Base-by-base conservation (phyloP, 768 basidiomycete species). In the Amanita muscaria region DNA sequence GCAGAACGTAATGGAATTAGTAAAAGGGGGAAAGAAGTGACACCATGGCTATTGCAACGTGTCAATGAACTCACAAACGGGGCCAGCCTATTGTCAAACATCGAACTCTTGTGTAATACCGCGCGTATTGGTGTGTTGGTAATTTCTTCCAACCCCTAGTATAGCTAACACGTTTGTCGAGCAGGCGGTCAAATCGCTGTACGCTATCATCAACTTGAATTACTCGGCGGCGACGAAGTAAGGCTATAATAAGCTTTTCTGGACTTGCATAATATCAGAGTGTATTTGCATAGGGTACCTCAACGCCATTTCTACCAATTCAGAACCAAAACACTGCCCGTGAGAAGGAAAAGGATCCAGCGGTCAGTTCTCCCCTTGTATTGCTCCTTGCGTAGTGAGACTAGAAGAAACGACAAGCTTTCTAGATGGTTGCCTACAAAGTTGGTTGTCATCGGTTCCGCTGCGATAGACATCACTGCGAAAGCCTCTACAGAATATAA, bases 11-110 rank as follows among this genome's bases (percentile, higher is more conserved):
- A 82, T 50, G 90, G 92, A 2, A 67, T 94, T 36, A 83, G 75
- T 55, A 78, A 69, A 53, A 67, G 72, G 14, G 96, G 96, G 2
- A 97, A 96, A 54, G 87, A 90, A 48, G 91, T 77, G 5, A 99
- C 96, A 1, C 96, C 96, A 5, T 98, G 94, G 94, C 67, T 99
- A 8, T 68, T 99, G 23, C 69, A 73, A 34, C 79, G 94, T 23
- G 81, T 98, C 2, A 73, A 74, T 12, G 84, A 94, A 58, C 68
- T 98, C 38, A 90, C 86, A 0, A 57, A 73, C 24, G 90, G 90
- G 2, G 69, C 69, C 49, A 90, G 89, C 4, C 64, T 96, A 41
- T 65, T 70, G 6, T 59, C 66, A 72, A 96, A 99, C 65, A 72
- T 94, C 44, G 93, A 89, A 2, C 67, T 98, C 9, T 74, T 99